Evolutionary conservation across 306 rosid genomes (phyloP), one percentile per base, ranked within the genome.

Genomic region (Biancaea sappan): DNA sequence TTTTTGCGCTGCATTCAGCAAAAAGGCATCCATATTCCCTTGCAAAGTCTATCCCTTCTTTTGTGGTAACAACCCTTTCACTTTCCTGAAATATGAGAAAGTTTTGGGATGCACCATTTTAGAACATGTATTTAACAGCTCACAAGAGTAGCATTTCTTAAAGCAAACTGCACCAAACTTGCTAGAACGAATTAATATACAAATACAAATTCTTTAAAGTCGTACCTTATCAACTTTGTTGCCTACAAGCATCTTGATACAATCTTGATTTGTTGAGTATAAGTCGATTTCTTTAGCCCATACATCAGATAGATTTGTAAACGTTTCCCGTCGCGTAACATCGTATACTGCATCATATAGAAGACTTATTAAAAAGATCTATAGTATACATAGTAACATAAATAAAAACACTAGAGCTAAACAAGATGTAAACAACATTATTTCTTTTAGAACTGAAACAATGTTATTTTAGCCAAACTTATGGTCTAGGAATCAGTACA

Each of bases 211-310:
- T 25, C 26, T 54, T 31, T 37, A 40, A 69, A 13, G 26, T 46
- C 82, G 11, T 74, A 85, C 96, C 90, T 81, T 91, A 79, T 91
- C 90, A 22, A 91, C 90, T 74, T 91, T 91, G 81, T 91, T 91
- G 50, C 96, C 94, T 4, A 91, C 91, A 68, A 91, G 96, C 90
- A 91, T 84, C 88, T 91, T 90, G 82, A 90, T 83, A 74, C 93
- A 90, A 58, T 90, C 93, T 81, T 83, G 96, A 84, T 77, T 91
- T 68, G 96, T 91, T 13, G 92, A 86, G 80, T 91, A 87, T 8
- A 88, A 41, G 71, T 88, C 96, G 69, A 85, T 88, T 82, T 91
- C 96, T 72, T 91, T 91, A 29, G 90, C 94, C 96, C 96, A 91
- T 73, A 91, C 85, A 69, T 91, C 96, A 68, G 96, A 88, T 57